A percentile compares a stretch with the other conserved stretches of the same genome.
phyloP scores from a whole-genome alignment of 768 basidiomycete genomes.

The Trametes sanguinea region DNA sequence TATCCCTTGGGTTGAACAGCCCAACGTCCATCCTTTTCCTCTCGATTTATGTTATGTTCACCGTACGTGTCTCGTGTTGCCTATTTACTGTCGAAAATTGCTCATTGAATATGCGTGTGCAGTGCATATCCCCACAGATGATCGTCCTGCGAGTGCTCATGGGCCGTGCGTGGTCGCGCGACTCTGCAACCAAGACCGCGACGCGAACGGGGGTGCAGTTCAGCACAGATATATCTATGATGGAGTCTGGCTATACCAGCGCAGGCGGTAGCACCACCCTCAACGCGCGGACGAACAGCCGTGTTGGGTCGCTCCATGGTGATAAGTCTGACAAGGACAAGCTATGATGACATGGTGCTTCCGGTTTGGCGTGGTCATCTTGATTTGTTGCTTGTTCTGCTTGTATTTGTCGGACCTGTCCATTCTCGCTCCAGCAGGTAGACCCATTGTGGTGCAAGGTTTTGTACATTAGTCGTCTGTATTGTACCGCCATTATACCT shows the following conservation, averaged over 20 bases:
- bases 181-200: background rate
- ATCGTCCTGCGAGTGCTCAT: constrained; percentile 20
- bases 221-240: background rate
- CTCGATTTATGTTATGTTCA: constrained; percentile 42
- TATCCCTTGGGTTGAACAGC: constrained; percentile 36
- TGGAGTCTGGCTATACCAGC: background rate
- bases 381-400: background rate
- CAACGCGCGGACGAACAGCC: constrained; percentile 1
- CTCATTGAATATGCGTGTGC: background rate
- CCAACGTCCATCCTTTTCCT: constrained; percentile 38
- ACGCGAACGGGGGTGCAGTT: background rate
- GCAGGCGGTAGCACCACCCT: background rate
- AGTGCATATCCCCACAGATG: constrained; percentile 25
- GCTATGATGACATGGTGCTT: background rate
- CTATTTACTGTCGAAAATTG: background rate
- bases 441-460: too few relatives aligned
- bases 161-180: constrained; percentile 12
- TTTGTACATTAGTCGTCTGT: too few relatives aligned
- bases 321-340: background rate
- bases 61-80: constrained; percentile 29
- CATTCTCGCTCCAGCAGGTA: too few relatives aligned
- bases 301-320: background rate
- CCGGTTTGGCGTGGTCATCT: background rate
- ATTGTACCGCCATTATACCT: background rate
- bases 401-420: background rate